Base-by-base conservation (phyloP, 2,329 filamentous ascomycete genomes). In the Aspergillus terreus region DNA sequence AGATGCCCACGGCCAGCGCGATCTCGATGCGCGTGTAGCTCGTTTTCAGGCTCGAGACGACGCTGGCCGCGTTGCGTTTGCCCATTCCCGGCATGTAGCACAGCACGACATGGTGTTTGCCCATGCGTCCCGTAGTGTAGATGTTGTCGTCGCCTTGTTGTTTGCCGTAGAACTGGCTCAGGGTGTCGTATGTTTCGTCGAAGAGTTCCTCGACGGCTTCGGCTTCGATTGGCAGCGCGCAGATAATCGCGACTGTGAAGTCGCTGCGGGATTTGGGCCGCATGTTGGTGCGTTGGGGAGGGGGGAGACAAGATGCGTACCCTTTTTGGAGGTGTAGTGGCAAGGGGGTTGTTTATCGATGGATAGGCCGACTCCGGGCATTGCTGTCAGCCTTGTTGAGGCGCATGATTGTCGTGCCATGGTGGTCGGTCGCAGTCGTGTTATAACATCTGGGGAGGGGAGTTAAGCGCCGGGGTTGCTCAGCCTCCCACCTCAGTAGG, bases 1-100 rank as follows among this genome's bases (percentile, higher is more conserved):
- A 38, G 35, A 38, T 38, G 15, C 35, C 35, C 1, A 38, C 35
- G 15, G 15, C 35, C 14, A 38, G 11, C 6, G 35, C 35, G 15
- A 38, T n/a, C 35, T 38, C 35, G 15, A 38, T 38, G 14, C 35
- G 19, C 10, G 10, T 44, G 32, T 45, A 50, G 42, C 48, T 50
- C 2, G 17, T n/a, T 38, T 27, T 19, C 7, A 50, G 30, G 41
- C 48, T 50, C n/a, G 48, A 32, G 15, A 41, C 48, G 4, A 30
- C 42, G 23, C 48, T 17, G 6, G 48, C 48, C 2, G 48, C 48
- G 25, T 36, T 46, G 9, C 25, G 41, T 50, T 50, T 50, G 12
- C 53, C 53, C 51, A 50, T 56, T 9, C 27, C 38, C 4, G 49
- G 52, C 36, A 54, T 44, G 27, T 52, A 42, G n/a, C 32, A 40